These are phyloP conservation scores for Diplodia scrobiculata DNA, from an alignment of 2,329 filamentous ascomycete species.

Conservation along the genomic window DNA sequence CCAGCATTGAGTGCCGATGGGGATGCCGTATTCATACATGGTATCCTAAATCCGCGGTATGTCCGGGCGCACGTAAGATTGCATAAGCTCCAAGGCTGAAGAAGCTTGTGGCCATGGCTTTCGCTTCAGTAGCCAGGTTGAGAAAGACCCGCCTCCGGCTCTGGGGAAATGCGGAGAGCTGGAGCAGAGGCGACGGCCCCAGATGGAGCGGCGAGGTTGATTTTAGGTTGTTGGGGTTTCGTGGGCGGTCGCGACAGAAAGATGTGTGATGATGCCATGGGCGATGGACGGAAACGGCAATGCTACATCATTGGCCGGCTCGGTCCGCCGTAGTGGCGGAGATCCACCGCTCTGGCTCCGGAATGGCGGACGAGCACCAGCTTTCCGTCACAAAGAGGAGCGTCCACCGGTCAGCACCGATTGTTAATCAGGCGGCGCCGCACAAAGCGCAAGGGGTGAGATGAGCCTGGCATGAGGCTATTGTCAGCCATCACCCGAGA, in stretches of 20 bases:
- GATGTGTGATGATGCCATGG: conserved; percentile 20
- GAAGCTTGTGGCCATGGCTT: neutral
- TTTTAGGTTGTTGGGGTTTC: conserved; percentile 12
- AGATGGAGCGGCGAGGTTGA: conserved; percentile 16
- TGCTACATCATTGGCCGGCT: conserved; percentile 24
- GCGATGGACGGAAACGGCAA: conserved; percentile 13
- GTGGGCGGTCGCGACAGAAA: conserved; percentile 8
- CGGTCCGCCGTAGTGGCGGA: conserved; percentile 20
- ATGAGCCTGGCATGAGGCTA: neutral
- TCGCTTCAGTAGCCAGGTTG: conserved; percentile 12
- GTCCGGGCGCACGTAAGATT: neutral
- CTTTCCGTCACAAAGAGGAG: neutral
- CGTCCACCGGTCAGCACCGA: neutral
- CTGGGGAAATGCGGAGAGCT: conserved; percentile 14
- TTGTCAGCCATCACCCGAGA: conserved; percentile 6
- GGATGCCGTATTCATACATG: neutral
- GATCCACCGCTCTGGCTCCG: neutral
- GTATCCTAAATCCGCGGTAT: neutral
- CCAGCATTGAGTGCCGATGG: neutral
- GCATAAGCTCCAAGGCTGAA: neutral
- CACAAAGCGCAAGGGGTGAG: conserved; percentile 1
- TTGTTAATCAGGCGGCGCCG: neutral
- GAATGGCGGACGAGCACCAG: neutral
- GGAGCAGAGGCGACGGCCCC: neutral
- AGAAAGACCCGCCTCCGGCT: neutral